Evolutionary conservation across 2,329 filamentous ascomycete species (phyloP).

Genomic region (Fusarium sp.): DNA sequence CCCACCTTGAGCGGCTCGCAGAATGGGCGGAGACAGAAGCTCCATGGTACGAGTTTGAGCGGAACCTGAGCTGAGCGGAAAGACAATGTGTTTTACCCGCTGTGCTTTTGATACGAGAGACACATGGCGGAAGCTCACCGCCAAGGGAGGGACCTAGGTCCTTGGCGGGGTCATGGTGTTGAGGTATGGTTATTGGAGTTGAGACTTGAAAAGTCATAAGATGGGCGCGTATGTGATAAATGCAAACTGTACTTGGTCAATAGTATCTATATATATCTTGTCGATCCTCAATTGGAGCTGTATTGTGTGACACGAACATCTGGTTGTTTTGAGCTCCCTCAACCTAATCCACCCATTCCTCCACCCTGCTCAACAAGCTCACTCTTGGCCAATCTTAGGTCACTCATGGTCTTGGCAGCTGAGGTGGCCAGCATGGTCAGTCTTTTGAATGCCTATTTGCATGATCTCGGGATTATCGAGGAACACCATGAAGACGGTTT

Average conservation of each 20-base stretch:
- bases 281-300: neutral
- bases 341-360: neutral
- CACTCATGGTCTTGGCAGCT: neutral
- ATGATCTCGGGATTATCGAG: neutral
- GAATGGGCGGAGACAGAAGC: conserved; percentile 23
- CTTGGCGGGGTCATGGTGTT: neutral
- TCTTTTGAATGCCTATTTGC: neutral
- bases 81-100: neutral
- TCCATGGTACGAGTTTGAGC: conserved; percentile 33
- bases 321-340: neutral
- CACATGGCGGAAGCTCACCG: conserved; percentile 9
- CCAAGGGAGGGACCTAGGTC: neutral
- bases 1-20: conserved; percentile 15
- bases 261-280: neutral
- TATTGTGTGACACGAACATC: neutral
- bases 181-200: neutral
- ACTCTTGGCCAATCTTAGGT: neutral
- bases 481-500: neutral
- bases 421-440: neutral
- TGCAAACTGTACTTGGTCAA: neutral
- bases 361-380: neutral
- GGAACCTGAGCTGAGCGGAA: conserved; percentile 5
- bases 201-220: neutral
- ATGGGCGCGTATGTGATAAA: neutral
- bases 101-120: conserved; percentile 5